Evolutionary conservation across 73 alveolate species (phyloP).

Genomic region (Paramecium biaurelia): DNA sequence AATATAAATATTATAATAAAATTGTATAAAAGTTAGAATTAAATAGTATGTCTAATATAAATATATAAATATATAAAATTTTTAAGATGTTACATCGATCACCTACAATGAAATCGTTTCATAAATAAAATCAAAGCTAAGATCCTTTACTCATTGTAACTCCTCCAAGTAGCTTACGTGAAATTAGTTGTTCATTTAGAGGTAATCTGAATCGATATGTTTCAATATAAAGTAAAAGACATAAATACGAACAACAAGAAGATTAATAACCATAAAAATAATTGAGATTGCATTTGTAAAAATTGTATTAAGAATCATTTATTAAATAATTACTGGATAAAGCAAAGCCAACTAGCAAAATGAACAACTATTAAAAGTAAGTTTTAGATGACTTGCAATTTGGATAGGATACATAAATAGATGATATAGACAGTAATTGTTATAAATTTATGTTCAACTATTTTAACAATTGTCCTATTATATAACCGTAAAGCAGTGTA

Average conservation of each 20-base stretch:
- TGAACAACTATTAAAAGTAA: background rate
- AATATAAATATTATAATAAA: too few species aligned
- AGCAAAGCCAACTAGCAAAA: background rate
- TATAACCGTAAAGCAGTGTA: background rate
- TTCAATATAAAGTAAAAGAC: background rate
- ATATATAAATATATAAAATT: background rate
- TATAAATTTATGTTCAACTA: conserved; percentile 13
- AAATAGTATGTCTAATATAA: background rate
- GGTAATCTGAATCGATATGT: conserved; percentile 11
- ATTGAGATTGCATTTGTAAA: background rate
- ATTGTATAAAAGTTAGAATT: background rate
- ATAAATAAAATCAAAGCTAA: background rate
- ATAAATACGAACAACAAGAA: background rate
- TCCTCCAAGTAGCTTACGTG: conserved; percentile 12
- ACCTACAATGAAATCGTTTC: background rate
- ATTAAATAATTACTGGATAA: background rate
- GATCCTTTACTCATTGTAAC: background rate
- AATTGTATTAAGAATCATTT: background rate
- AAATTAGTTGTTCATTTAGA: background rate
- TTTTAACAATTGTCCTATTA: background rate
- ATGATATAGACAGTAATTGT: conserved; percentile 11
- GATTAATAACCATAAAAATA: background rate
- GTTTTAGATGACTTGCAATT: background rate
- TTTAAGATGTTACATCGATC: background rate
- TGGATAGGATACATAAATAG: background rate